Evolutionary conservation across 2,329 filamentous ascomycete genomes (phyloP), one percentile per base, ranked within the genome.

Genomic region (Neofusicoccum umdonicola): DNA sequence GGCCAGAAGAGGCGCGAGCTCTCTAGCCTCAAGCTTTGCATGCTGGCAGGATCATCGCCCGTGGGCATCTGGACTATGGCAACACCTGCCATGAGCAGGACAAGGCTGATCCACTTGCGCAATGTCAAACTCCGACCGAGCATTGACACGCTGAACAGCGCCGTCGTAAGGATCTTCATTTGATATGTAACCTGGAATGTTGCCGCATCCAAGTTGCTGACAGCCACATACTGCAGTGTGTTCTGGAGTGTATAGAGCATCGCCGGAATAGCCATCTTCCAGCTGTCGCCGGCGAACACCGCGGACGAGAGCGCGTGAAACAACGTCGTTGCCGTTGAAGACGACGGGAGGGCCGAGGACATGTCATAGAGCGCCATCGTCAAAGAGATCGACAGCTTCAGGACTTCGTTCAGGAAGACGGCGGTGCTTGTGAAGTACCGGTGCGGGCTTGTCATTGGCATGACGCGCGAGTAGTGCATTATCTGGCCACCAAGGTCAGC

Each of bases 141-240:
- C 73, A 98, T 84, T 3, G 87, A 78, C 44, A 96, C 89, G 68
- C 91, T 95, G 77, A 97, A 96, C 35, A 97, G 77, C 2, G 95
- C 93, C 0, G 92, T 95, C 1, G 91, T 92, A 67, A 97, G 85
- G 68, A 98, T 95, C 85, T 97, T 97, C 65, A 98, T 83, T 78
- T 99, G 94, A 75, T 95, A 96, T 31, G 95, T 87, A 66, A 97
- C 89, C 77, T 97, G 93, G 74, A 97, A 98, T 62, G 94, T 93
- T 4, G 95, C 92, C 0, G 94, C 91, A 72, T 96, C 92, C 71
- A 98, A 78, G 70, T 98, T 97, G 67, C 91, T 92, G 11, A 97
- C 87, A 1, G 92, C 94, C 61, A 96, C 86, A 73, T 97, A 99
- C 76, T 97, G 92, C 62, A 98, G 80, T n/a, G 91, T 90, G 73